A percentile compares a stretch with the other conserved stretches of the same genome.
Conservation (phyloP, 805 yeast genomes). For the Isabelozyma gotoi region DNA sequence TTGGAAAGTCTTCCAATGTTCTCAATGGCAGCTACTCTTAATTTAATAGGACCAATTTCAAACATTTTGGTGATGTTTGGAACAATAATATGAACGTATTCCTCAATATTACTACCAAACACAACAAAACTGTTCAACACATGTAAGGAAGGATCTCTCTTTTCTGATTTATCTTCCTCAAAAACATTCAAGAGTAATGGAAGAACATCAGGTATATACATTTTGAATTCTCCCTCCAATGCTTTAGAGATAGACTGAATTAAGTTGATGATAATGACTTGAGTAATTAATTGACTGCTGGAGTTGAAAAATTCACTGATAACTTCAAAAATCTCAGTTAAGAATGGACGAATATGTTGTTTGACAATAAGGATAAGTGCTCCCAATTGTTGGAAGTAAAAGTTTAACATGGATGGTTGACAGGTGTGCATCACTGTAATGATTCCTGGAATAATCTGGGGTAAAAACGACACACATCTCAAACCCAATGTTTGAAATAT, state of each 20-base stretch:
- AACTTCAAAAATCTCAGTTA: constrained; percentile 70
- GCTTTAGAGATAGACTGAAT: constrained; percentile 85
- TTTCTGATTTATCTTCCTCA: constrained; percentile 66
- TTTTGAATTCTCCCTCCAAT: constrained; percentile 88
- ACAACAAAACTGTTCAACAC: constrained; percentile 81
- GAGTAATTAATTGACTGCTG: constrained; percentile 52
- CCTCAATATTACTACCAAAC: constrained; percentile 86
- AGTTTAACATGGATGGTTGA: constrained; percentile 75
- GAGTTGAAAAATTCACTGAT: constrained; percentile 69
- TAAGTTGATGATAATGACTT: constrained; percentile 74
- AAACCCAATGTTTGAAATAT: constrained; percentile 87
- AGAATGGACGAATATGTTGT: constrained; percentile 83
- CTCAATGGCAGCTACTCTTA: constrained; percentile 74
- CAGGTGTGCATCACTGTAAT: constrained; percentile 80
- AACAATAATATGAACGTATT: constrained; percentile 80
- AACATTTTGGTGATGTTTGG: constrained; percentile 82
- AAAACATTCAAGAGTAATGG: constrained; percentile 74
- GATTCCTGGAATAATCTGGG: constrained; percentile 86
- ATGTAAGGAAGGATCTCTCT: constrained; percentile 61
- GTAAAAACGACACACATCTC: constrained; percentile 85
- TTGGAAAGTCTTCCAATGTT: constrained; percentile 81
- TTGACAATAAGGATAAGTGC: constrained; percentile 78
- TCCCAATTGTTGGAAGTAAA: constrained; percentile 86
- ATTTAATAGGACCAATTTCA: constrained; percentile 62
- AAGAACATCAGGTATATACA: constrained; percentile 73